Conservation (phyloP, 306 rosid genomes). For the Vigna unguiculata region DNA sequence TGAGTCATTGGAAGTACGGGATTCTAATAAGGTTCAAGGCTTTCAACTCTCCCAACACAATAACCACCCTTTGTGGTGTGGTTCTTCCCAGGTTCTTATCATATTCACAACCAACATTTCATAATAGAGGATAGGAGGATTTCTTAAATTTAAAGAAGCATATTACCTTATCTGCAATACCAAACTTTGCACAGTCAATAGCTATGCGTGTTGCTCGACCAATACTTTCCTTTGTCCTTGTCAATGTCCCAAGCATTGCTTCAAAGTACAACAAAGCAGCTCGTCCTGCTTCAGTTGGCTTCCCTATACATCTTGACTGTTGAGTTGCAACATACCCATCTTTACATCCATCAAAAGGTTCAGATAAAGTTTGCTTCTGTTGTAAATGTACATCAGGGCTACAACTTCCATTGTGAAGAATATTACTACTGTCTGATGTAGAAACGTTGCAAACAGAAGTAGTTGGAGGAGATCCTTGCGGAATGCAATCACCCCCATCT, state of each 20-base stretch:
- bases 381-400: slow-evolving; percentile 80
- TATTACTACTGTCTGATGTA: slow-evolving; percentile 74
- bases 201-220: slow-evolving; percentile 96
- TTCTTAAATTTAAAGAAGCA: background rate
- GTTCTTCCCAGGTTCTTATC: too few species aligned
- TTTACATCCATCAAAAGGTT: slow-evolving; percentile 58
- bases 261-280: slow-evolving; percentile 83
- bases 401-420: slow-evolving; percentile 74
- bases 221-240: slow-evolving; percentile 95
- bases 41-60: background rate
- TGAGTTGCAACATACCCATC: slow-evolving; percentile 58
- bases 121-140: background rate
- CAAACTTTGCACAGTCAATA: slow-evolving; percentile 92
- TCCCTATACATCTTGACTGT: slow-evolving; percentile 64
- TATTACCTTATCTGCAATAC: slow-evolving; percentile 81
- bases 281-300: slow-evolving; percentile 65
- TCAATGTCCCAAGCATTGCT: slow-evolving; percentile 80
- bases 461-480: slow-evolving; percentile 69
- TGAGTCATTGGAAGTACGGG: background rate
- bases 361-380: slow-evolving; percentile 54
- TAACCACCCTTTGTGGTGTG: background rate
- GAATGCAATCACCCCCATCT: slow-evolving; percentile 70
- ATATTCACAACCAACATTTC: slow-evolving; percentile 15
- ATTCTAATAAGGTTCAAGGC: background rate
- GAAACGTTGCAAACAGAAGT: slow-evolving; percentile 64